A percentile compares a stretch with the other conserved stretches of the same genome.
These are phyloP conservation scores for Ziziphus jujuba DNA, from an alignment of 306 rosid genomes.

Conservation along the genomic window DNA sequence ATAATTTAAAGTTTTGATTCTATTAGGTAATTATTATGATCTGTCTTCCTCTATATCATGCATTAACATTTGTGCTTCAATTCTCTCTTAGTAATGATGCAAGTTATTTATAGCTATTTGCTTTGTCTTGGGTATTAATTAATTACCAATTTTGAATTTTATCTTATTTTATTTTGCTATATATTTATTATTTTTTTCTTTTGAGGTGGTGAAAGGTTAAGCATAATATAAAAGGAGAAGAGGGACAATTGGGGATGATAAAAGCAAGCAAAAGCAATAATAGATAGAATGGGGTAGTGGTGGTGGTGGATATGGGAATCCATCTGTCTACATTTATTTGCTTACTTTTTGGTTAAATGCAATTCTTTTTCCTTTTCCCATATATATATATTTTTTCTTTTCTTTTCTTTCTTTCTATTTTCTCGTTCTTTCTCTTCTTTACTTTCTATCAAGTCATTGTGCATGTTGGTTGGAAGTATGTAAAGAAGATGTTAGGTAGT, in stretches of 20 bases:
- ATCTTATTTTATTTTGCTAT: no score
- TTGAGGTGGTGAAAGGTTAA: constrained; percentile 26
- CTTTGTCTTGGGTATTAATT: constrained; percentile 11
- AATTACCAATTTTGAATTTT: constrained; percentile 17
- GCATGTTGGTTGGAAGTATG: constrained; percentile 48
- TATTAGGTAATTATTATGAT: background rate
- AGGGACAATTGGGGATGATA: constrained; percentile 36
- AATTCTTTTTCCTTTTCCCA: constrained; percentile 27
- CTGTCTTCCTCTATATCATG: background rate
- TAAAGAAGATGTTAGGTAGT: constrained; percentile 54
- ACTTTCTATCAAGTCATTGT: no score
- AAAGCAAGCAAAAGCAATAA: constrained; percentile 46
- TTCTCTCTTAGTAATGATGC: background rate
- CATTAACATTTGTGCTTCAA: background rate
- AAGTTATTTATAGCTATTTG: no score
- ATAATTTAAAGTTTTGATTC: no score
- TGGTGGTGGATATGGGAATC: constrained; percentile 54
- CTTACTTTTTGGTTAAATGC: constrained; percentile 43
- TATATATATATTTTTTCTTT: no score
- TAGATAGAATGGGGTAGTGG: constrained; percentile 29
- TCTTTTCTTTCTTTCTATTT: constrained; percentile 20
- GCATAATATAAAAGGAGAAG: constrained; percentile 7
- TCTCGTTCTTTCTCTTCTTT: constrained; percentile 18
- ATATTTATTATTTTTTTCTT: constrained; percentile 42
- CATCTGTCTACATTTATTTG: constrained; percentile 54